Conservation (phyloP, 1,284 basidiomycete genomes). For the Apiotrichum gracile region DNA sequence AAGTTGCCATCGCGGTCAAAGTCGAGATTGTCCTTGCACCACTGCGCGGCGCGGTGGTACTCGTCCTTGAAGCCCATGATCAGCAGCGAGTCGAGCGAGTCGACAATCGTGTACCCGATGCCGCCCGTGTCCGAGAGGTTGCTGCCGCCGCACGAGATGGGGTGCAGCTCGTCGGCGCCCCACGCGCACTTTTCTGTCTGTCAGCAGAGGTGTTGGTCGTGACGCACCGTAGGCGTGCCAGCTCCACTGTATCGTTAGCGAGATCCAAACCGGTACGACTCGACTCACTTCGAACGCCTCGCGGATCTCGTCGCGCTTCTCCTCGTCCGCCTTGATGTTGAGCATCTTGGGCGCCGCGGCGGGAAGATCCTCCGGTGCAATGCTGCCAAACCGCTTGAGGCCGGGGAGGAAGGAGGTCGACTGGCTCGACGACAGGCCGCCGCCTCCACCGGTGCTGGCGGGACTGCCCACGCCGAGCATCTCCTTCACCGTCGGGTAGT, state of each 20-base stretch:
- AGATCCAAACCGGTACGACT: background rate
- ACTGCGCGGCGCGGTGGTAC: conserved; percentile 67
- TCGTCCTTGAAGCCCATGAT: conserved; percentile 77
- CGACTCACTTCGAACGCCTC: conserved; percentile 66
- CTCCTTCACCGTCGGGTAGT: too few relatives aligned
- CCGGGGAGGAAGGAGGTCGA: conserved; percentile 1
- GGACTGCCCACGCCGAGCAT: too few relatives aligned
- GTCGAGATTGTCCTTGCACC: conserved; percentile 64
- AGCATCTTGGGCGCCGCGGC: conserved; percentile 1
- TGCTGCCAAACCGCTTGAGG: conserved; percentile 10
- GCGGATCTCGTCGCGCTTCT: conserved; percentile 63
- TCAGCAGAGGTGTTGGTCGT: background rate
- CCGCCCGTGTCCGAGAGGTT: conserved; percentile 70
- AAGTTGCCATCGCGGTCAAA: conserved; percentile 76
- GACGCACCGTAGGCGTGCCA: conserved; percentile 68
- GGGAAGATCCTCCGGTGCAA: too few relatives aligned
- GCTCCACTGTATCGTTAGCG: conserved; percentile 55
- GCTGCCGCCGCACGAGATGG: conserved; percentile 64
- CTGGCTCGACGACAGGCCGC: too few relatives aligned
- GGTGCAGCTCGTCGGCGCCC: conserved; percentile 80
- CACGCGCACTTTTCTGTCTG: conserved; percentile 71
- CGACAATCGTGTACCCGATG: conserved; percentile 77
- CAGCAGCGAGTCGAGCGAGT: conserved; percentile 79
- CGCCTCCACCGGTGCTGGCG: too few relatives aligned
- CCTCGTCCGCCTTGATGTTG: conserved; percentile 53